phyloP scores from a whole-genome alignment of 768 basidiomycete species.

The Mycena vulgaris region DNA sequence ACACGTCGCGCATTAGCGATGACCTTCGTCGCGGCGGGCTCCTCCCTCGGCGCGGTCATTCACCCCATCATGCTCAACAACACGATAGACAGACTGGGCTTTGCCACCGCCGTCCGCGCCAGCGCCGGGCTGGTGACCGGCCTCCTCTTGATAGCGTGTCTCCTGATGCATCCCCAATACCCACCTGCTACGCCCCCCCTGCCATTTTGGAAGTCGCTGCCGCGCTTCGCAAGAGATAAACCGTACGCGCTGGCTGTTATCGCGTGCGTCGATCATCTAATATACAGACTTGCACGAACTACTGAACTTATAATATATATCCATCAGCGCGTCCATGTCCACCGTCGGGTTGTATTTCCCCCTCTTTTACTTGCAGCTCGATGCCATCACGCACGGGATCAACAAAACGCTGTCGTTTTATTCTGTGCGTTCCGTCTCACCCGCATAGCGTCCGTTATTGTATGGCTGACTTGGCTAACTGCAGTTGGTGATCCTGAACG shows the following conservation, averaged over 20 bases:
- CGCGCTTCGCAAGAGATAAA: conserved; percentile 39
- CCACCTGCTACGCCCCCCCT: conserved; percentile 46
- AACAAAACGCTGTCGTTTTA: conserved; percentile 53
- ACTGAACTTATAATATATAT: neutral
- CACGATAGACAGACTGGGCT: conserved; percentile 52
- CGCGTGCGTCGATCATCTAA: conserved; percentile 33
- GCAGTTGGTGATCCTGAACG: conserved; percentile 58
- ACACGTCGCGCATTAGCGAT: conserved; percentile 59
- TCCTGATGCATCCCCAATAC: conserved; percentile 57
- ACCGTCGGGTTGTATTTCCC: conserved; percentile 47
- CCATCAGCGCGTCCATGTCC: conserved; percentile 36
- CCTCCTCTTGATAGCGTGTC: conserved; percentile 56
- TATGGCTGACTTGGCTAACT: conserved; percentile 12
- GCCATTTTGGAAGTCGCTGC: conserved; percentile 22
- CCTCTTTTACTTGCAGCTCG: conserved; percentile 57
- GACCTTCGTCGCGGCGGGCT: conserved; percentile 55
- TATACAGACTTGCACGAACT: neutral
- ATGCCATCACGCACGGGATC: conserved; percentile 48
- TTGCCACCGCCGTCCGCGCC: conserved; percentile 58
- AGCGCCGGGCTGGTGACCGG: conserved; percentile 58
- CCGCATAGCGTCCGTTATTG: too few relatives aligned
- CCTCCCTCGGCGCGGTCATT: too few relatives aligned
- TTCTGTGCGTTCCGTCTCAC: conserved; percentile 48
- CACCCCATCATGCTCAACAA: too few relatives aligned
- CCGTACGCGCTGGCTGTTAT: conserved; percentile 40